phyloP scores from a whole-genome alignment of 345 rosid genomes.

The Geranium rotundifolium region DNA sequence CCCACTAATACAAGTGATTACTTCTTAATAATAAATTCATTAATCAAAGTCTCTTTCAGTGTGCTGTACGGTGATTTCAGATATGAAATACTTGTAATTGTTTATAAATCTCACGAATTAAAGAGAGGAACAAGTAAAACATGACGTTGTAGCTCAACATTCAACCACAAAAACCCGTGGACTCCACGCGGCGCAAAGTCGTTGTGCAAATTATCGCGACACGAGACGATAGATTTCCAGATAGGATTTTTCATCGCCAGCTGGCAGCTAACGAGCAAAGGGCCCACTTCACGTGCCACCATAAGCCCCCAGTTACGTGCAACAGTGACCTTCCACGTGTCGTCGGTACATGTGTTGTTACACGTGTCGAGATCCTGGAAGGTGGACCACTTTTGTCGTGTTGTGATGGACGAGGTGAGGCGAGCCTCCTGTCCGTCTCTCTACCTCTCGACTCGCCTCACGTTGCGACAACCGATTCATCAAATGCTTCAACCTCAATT shows the following conservation, averaged over 20 bases:
- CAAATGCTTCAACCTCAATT: conserved; percentile 9
- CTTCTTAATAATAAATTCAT: too few relatives aligned
- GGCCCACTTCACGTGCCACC: conserved; percentile 42
- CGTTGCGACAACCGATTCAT: too few relatives aligned
- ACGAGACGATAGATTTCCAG: neutral
- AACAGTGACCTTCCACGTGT: conserved; percentile 18
- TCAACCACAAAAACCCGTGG: conserved; percentile 1
- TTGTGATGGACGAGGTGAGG: conserved; percentile 16
- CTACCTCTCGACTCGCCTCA: too few relatives aligned
- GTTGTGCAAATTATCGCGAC: neutral
- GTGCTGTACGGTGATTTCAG: too few relatives aligned
- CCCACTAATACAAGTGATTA: too few relatives aligned
- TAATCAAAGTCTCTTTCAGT: too few relatives aligned
- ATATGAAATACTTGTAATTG: too few relatives aligned
- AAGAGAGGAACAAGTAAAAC: conserved; percentile 1
- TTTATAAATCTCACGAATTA: too few relatives aligned
- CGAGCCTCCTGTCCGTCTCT: too few relatives aligned
- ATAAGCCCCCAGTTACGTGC: conserved; percentile 1
- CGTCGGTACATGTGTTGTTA: fast-evolving
- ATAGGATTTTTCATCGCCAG: conserved; percentile 5
- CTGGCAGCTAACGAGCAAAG: conserved; percentile 3
- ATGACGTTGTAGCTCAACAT: conserved; percentile 9
- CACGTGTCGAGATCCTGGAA: too few relatives aligned
- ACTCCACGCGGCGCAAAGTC: conserved; percentile 5
- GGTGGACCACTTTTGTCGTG: conserved; percentile 23